Conservation (phyloP, 129 eudicot species). For the Tagetes patula region DNA sequence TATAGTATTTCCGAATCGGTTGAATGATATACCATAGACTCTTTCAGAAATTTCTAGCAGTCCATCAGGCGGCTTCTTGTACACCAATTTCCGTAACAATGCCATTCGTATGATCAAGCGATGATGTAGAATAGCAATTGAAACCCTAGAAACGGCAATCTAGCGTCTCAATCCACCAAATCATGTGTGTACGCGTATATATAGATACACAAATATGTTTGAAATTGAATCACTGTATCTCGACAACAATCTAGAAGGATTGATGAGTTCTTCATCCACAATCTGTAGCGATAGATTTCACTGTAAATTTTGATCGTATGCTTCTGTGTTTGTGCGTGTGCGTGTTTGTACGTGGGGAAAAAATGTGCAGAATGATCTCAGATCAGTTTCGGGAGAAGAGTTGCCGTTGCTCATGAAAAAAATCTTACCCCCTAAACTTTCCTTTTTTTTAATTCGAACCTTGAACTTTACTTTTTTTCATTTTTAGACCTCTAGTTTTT, state of each 20-base stretch:
- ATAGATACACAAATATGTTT: constrained; percentile 1
- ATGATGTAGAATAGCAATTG: constrained; percentile 22
- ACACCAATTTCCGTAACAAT: constrained; percentile 56
- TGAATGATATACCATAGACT: constrained; percentile 60
- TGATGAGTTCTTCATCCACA: background rate
- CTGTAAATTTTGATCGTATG: background rate
- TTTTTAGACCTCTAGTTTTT: too few relatives aligned
- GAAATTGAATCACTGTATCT: constrained; percentile 3
- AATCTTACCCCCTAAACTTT: too few relatives aligned
- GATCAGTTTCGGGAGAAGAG: constrained; percentile 17
- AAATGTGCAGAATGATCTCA: constrained; percentile 30
- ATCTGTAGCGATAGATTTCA: constrained; percentile 27
- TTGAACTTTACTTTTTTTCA: too few relatives aligned
- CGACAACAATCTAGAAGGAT: constrained; percentile 11
- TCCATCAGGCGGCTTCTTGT: constrained; percentile 87
- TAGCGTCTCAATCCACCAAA: constrained; percentile 25
- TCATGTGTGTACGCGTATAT: constrained; percentile 18
- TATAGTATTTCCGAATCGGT: background rate
- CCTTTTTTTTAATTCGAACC: too few relatives aligned
- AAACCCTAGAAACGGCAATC: constrained; percentile 29
- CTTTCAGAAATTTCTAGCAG: constrained; percentile 82
- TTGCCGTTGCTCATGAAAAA: too few relatives aligned
- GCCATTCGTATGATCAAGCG: constrained; percentile 49
- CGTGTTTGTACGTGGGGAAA: constrained; percentile 1
- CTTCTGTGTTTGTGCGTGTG: background rate